These are phyloP conservation scores for Metschnikowia kunwiensis DNA, from an alignment of 805 yeast genomes.

Conservation along the genomic window DNA sequence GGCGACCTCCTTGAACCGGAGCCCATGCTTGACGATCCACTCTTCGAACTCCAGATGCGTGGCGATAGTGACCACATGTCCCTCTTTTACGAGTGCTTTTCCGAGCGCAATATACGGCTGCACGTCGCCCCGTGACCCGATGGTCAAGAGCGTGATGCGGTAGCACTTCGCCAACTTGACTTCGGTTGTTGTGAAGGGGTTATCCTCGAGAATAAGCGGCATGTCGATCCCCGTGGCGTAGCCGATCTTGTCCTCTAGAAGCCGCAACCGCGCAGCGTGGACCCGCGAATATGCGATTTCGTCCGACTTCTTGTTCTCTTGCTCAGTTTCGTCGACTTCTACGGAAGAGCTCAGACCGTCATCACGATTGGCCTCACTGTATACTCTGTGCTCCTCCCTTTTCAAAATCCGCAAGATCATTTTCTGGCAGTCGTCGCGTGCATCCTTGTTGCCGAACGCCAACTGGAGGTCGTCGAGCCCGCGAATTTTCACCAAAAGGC, in stretches of 20 bases:
- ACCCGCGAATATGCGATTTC: constrained; percentile 21
- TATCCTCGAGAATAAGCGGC: constrained; percentile 67
- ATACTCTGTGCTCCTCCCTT: constrained; percentile 35
- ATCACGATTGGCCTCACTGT: constrained; percentile 20
- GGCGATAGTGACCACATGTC: constrained; percentile 80
- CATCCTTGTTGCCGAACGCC: constrained; percentile 62
- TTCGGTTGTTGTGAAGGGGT: constrained; percentile 50
- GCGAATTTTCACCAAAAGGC: constrained; percentile 63
- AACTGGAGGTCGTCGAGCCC: constrained; percentile 77
- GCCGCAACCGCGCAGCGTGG: constrained; percentile 57
- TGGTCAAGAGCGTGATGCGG: constrained; percentile 71
- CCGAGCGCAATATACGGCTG: constrained; percentile 95
- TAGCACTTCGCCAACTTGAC: constrained; percentile 53
- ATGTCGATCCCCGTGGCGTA: constrained; percentile 59
- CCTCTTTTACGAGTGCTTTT: constrained; percentile 71
- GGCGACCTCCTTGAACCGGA: constrained; percentile 72
- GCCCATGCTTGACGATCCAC: constrained; percentile 68
- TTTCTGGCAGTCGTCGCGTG: constrained; percentile 71
- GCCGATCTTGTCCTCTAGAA: constrained; percentile 65
- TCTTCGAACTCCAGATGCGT: constrained; percentile 78
- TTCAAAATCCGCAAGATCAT: constrained; percentile 39
- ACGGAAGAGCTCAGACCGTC: constrained; percentile 8
- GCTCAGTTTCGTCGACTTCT: constrained; percentile 5
- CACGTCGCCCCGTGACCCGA: constrained; percentile 95
- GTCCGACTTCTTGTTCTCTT: constrained; percentile 5